These are phyloP conservation scores for Pulveroboletus ridleyi DNA, from an alignment of 1,284 basidiomycete genomes.

Conservation along the genomic window DNA sequence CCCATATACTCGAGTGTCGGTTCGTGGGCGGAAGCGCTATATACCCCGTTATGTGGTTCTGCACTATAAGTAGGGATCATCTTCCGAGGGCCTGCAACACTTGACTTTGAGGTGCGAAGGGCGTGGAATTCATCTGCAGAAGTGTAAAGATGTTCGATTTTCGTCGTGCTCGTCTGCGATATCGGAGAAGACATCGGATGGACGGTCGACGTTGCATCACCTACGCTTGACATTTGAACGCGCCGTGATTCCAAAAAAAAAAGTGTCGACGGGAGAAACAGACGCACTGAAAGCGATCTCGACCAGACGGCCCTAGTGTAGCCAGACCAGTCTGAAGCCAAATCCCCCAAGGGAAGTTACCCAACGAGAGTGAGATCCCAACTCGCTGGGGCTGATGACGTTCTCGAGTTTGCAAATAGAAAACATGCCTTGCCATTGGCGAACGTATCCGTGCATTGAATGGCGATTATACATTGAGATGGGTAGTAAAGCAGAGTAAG, in stretches of 20 bases:
- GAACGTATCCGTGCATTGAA: conserved; percentile 40
- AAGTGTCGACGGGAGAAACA: conserved; percentile 1
- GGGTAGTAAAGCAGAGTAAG: conserved; percentile 39
- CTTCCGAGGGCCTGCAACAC: conserved; percentile 34
- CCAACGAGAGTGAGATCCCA: background rate
- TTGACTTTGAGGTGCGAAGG: conserved; percentile 23
- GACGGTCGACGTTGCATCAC: conserved; percentile 22
- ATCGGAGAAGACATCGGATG: conserved; percentile 23
- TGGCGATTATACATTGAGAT: conserved; percentile 45
- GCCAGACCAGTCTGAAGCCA: conserved; percentile 17
- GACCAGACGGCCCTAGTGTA: conserved; percentile 11
- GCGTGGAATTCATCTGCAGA: conserved; percentile 2
- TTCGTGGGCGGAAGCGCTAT: background rate
- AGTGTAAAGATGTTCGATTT: conserved; percentile 4
- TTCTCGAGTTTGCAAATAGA: conserved; percentile 2
- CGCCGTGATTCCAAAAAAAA: background rate
- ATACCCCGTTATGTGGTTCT: background rate
- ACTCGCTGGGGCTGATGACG: background rate
- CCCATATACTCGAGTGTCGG: conserved; percentile 5
- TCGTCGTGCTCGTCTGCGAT: conserved; percentile 15
- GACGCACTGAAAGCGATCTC: conserved; percentile 14
- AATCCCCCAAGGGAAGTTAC: conserved; percentile 11
- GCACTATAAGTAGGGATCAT: conserved; percentile 19
- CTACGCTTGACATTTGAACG: conserved; percentile 23
- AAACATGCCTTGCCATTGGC: conserved; percentile 34